Base-by-base conservation (phyloP, 306 rosid species). In the Vachellia pachyceras region DNA sequence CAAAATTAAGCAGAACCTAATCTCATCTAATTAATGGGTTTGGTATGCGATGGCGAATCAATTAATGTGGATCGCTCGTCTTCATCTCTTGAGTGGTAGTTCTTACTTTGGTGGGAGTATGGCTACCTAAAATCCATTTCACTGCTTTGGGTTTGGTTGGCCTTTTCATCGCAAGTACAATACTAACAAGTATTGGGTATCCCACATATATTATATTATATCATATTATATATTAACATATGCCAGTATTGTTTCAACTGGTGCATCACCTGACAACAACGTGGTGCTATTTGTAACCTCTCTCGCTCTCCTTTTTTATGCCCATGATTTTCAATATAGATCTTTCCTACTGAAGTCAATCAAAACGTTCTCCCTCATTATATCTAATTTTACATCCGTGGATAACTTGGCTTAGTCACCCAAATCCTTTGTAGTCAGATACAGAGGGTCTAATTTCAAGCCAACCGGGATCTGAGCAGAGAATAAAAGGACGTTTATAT, bases 51-150 rank as follows among this genome's bases (percentile, higher is more conserved):
- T 8, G 23, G 75, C 22, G 11, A 79, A 80, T 20, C 44, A 82
- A 79, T 70, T 49, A 79, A 86, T 79, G 81, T 79, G 77, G 72
- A 74, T 82, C 74, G 69, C 78, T 75, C 71, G 65, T 39, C 39
- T 47, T 25, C 37, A 64, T 82, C 69, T 33, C 47, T 46, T 37
- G 25, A 17, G 82, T 69, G 60, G 72, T 54, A 4, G 71, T 79
- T 64, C 69, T 79, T 64, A 41, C 23, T 80, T 84, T 71, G 81
- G 80, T 79, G 65, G 65, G 78, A 83, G 61, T 83, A 11, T 71
- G 74, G 74, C 76, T 36, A 66, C 84, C 82, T 79, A 82, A 82
- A 41, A 83, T 73, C 83, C 72, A 57, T 75, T 80, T 69, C 84
- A 69, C 68, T 61, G 72, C 25, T 82, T 82, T 85, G 49, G 72